These are phyloP conservation scores for Diplodia sapinea DNA, from an alignment of 2,329 filamentous ascomycete species.

Conservation along the genomic window DNA sequence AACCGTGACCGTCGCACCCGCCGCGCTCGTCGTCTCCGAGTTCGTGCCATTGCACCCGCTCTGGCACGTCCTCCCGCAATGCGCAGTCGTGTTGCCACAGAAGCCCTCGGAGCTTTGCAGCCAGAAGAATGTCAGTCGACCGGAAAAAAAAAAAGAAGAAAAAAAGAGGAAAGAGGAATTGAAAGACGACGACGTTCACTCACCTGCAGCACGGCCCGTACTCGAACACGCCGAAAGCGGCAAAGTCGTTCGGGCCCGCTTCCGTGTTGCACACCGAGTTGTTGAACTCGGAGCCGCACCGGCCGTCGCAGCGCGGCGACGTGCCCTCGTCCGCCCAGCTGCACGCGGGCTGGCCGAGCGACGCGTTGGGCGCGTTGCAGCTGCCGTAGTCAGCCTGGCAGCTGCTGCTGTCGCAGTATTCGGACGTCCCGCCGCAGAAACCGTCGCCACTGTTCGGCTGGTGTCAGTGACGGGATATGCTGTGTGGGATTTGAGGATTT, in stretches of 20 bases:
- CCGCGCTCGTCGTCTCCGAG: neutral
- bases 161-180: too few relatives aligned
- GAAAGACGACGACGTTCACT: neutral
- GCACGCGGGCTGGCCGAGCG: slow-evolving; percentile 26
- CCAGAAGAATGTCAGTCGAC: neutral
- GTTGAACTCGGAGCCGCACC: slow-evolving; percentile 22
- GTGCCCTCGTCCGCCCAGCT: slow-evolving; percentile 26
- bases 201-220: slow-evolving; percentile 30
- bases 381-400: slow-evolving; percentile 27
- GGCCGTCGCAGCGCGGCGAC: slow-evolving; percentile 29
- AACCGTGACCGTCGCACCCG: slow-evolving; percentile 12
- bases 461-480: neutral
- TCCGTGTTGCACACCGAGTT: slow-evolving; percentile 20
- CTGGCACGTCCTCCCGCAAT: slow-evolving; percentile 23
- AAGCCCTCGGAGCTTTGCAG: slow-evolving; percentile 1
- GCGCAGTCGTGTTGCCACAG: slow-evolving; percentile 10
- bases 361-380: slow-evolving; percentile 11
- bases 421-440: slow-evolving; percentile 17
- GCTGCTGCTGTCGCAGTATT: slow-evolving; percentile 10
- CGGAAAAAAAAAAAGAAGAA: neutral
- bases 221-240: slow-evolving; percentile 13
- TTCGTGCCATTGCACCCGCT: slow-evolving; percentile 19
- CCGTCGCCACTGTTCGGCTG: neutral
- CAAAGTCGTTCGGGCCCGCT: slow-evolving; percentile 18
- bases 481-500: too few relatives aligned